phyloP scores from a whole-genome alignment of 2,329 filamentous ascomycete genomes.

The Cytospora schulzeri region DNA sequence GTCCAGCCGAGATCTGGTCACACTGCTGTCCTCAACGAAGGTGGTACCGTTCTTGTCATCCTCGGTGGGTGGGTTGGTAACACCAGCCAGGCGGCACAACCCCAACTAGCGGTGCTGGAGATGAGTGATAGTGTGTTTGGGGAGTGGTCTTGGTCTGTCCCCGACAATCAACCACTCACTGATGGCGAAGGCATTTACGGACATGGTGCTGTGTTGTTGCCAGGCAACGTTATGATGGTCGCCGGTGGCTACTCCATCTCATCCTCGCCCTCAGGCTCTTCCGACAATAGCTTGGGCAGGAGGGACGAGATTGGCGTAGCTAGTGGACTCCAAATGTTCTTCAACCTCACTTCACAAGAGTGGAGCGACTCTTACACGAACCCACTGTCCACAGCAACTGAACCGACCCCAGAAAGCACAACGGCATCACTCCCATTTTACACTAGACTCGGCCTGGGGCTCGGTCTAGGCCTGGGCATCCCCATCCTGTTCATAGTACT shows the following conservation, averaged over 20 bases:
- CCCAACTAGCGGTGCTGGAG: slow-evolving; percentile 77
- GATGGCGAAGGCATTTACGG: slow-evolving; percentile 57
- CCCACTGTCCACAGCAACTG: slow-evolving; percentile 36
- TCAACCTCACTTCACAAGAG: slow-evolving; percentile 59
- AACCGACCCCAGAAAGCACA: not conserved
- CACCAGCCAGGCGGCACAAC: slow-evolving; percentile 71
- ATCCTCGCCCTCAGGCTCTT: slow-evolving; percentile 31
- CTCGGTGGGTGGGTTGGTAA: slow-evolving; percentile 94
- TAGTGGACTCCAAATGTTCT: slow-evolving; percentile 44
- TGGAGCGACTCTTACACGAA: slow-evolving; percentile 57
- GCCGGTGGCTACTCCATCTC: slow-evolving; percentile 63
- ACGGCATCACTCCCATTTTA: slow-evolving; percentile 28
- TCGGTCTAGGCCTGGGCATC: slow-evolving; percentile 67
- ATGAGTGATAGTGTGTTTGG: slow-evolving; percentile 72
- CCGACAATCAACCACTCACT: slow-evolving; percentile 49
- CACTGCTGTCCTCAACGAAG: slow-evolving; percentile 76
- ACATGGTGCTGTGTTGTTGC: slow-evolving; percentile 64
- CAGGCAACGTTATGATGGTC: slow-evolving; percentile 70
- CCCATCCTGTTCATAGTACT: slow-evolving; percentile 51
- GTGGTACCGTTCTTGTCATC: slow-evolving; percentile 76
- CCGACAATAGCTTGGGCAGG: slow-evolving; percentile 9
- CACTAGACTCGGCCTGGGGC: slow-evolving; percentile 60
- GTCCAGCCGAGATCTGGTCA: slow-evolving; percentile 88
- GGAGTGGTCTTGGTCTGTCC: slow-evolving; percentile 72
- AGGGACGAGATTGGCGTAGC: slow-evolving; percentile 19